Percentiles rank a stretch among this genome's conserved stretches.
phyloP scores from a whole-genome alignment of 2,329 filamentous ascomycete genomes.

The Lecanicillium sp. region DNA sequence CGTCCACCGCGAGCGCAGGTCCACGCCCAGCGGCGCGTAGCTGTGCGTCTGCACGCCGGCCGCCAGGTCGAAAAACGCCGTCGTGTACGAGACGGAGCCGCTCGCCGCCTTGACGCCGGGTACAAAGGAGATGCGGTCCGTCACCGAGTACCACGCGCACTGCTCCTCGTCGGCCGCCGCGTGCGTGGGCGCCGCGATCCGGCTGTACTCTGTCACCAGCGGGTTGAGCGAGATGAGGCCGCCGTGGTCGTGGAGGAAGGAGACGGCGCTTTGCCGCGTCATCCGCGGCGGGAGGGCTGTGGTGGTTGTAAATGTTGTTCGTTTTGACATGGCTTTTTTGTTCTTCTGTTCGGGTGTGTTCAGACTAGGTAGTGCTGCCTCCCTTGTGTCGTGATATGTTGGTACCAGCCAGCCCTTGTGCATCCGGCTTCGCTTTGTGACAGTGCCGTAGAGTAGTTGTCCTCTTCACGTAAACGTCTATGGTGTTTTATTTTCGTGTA shows the following conservation, averaged over 20 bases:
- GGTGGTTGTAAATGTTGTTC: slow-evolving; percentile 62
- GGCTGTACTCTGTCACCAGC: slow-evolving; percentile 64
- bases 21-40: slow-evolving; percentile 73
- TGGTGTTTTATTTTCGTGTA: too few relatives aligned
- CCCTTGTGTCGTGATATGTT: too few relatives aligned
- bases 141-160: slow-evolving; percentile 71
- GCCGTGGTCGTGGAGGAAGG: slow-evolving; percentile 68
- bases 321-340: slow-evolving; percentile 1
- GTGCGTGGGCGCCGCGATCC: slow-evolving; percentile 58
- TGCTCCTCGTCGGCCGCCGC: slow-evolving; percentile 63
- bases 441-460: too few relatives aligned
- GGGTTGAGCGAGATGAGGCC: slow-evolving; percentile 88
- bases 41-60: slow-evolving; percentile 73
- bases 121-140: slow-evolving; percentile 69
- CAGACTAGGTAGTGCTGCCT: too few relatives aligned
- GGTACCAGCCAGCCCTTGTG: too few relatives aligned
- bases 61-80: slow-evolving; percentile 68
- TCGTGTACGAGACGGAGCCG: slow-evolving; percentile 59
- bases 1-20: slow-evolving; percentile 72
- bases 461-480: too few relatives aligned
- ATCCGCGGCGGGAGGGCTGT: slow-evolving; percentile 67
- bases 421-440: too few relatives aligned
- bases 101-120: slow-evolving; percentile 43
- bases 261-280: slow-evolving; percentile 60
- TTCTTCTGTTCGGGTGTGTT: too few relatives aligned